A percentile compares a stretch with the other conserved stretches of the same genome.
Evolutionary conservation across 805 yeast genomes (phyloP).

Genomic region (Saturnispora hagleri): DNA sequence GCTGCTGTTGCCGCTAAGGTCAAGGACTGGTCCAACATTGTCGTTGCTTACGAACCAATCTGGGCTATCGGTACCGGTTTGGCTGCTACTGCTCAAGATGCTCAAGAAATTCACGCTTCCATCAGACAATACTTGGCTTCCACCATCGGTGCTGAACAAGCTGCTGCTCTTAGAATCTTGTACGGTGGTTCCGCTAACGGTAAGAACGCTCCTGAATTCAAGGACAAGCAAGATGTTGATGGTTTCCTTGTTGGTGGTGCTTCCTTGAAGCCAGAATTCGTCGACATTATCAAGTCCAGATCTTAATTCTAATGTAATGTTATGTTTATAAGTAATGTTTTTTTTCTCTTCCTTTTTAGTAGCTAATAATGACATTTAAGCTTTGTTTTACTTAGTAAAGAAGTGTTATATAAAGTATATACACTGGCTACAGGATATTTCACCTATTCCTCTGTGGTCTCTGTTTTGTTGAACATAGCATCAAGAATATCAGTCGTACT

Average conservation of each 20-base stretch:
- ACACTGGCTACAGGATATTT: neutral
- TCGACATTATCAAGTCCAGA: conserved; percentile 91
- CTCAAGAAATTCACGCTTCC: conserved; percentile 86
- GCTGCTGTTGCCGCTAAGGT: conserved; percentile 63
- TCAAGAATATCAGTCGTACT: conserved; percentile 7
- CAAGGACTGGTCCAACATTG: conserved; percentile 82
- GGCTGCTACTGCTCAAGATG: conserved; percentile 97
- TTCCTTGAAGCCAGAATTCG: conserved; percentile 94
- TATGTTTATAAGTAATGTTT: neutral
- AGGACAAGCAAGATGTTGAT: conserved; percentile 87
- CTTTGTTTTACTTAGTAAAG: neutral
- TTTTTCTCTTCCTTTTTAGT: neutral
- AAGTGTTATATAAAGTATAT: neutral
- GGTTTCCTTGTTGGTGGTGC: conserved; percentile 99
- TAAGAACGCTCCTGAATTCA: conserved; percentile 81
- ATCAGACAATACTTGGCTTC: conserved; percentile 77
- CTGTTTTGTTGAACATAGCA: conserved; percentile 6
- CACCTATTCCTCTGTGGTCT: neutral
- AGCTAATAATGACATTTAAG: neutral
- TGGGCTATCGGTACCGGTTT: conserved; percentile 99
- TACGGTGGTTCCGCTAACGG: conserved; percentile 99
- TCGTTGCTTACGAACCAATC: conserved; percentile 97
- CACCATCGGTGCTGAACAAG: conserved; percentile 67
- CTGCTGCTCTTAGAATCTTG: conserved; percentile 76
- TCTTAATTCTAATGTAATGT: conserved; percentile 31